These are phyloP conservation scores for Blastosporella zonata DNA, from an alignment of 1,284 basidiomycete species.

Conservation along the genomic window DNA sequence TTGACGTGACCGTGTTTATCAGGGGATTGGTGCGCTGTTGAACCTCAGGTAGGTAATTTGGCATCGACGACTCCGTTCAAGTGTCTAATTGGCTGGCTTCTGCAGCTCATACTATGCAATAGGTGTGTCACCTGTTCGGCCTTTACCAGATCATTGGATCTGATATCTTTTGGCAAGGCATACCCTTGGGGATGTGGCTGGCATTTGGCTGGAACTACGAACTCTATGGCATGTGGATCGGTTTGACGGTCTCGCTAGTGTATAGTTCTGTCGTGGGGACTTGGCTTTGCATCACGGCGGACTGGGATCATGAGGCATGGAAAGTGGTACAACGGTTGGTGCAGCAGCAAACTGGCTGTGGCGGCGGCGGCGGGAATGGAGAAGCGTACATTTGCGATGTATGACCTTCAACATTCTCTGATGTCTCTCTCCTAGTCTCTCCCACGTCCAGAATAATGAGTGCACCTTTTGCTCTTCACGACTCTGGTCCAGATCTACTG, in stretches of 20 bases:
- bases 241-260: background rate
- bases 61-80: background rate
- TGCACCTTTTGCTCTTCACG: too few species aligned
- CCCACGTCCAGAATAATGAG: too few species aligned
- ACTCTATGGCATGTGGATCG: constrained; percentile 1
- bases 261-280: background rate
- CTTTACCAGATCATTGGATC: background rate
- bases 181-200: constrained; percentile 61
- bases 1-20: background rate
- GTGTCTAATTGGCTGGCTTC: background rate
- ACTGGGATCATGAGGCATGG: background rate
- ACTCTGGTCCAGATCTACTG: too few species aligned
- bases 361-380: background rate
- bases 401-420: too few species aligned
- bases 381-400: too few species aligned
- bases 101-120: constrained; percentile 63
- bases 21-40: constrained; percentile 59
- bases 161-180: constrained; percentile 17
- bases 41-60: constrained; percentile 50
- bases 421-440: too few species aligned
- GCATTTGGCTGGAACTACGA: constrained; percentile 37
- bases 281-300: background rate
- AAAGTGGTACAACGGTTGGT: background rate
- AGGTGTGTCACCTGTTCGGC: constrained; percentile 37
- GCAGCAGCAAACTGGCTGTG: background rate